Base-by-base conservation (phyloP, 2,329 filamentous ascomycete genomes). In the Arthrobotrys sphaeroides region DNA sequence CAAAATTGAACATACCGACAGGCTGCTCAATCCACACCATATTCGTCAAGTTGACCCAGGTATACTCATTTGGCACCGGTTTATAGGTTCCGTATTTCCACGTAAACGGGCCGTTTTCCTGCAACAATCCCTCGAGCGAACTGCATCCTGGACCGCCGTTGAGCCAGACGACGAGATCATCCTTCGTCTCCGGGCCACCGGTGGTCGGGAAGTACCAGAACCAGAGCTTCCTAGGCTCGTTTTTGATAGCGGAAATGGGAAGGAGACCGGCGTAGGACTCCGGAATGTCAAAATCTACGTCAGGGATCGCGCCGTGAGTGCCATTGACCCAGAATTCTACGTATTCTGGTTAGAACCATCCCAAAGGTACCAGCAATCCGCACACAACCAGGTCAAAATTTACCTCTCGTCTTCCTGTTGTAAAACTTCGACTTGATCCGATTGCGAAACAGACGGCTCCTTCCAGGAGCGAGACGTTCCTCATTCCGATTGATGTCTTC, bases 11-110 rank as follows among this genome's bases (percentile, higher is more conserved):
- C 70, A 2, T 51, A 74, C 70, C 86, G 85, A 88, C 83, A 3
- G 88, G 89, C 80, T 91, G 90, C 79, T 92, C 91, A 6, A 91
- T 85, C 87, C 89, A 95, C 51, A 95, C 84, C 79, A 94, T 87
- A 81, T 94, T 93, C 62, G 91, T 91, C 36, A 94, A 82, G 59
- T 90, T 90, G 73, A 88, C 87, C 90, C 90, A 94, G n/a, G 87
- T 87, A 83, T 90, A 93, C 0, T 87, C 85, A 80, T 93, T 93
- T 47, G 84, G 83, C 0, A 88, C 84, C 0, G 91, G 90, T 16
- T 85, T 84, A 66, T 85, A 87, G 0, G 90, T 94, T 33, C 92
- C 92, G 10, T 88, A 85, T 80, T 90, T 69, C 90, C 90, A 92
- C 3, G 86, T 69, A 79, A 92, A 90, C 0, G 91, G 90, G 0